Evolutionary conservation across 495 filamentous ascomycete species (phyloP), one percentile per base, ranked within the genome.

Genomic region (Ramalina intermedia): DNA sequence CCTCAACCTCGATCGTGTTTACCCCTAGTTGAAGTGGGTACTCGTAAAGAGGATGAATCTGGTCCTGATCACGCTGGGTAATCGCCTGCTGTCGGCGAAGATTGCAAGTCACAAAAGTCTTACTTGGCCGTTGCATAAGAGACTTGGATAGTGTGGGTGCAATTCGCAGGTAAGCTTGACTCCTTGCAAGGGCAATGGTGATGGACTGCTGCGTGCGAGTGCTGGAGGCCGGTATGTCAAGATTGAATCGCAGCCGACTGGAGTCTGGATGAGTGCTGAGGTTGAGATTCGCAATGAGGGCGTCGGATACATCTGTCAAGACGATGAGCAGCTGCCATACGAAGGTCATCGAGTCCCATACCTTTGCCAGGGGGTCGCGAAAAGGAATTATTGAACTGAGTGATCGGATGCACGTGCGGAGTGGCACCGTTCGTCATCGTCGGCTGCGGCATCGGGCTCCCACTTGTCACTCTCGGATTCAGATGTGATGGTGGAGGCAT

Each of bases 191-290:
- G 40, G 75, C 77, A 21, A 87, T 60, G 6, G 82, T 80, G 41
- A 85, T 60, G 17, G 77, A 82, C 51, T 87, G 81, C 47, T 85
- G 81, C 14, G 74, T 67, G 47, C 78, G 58, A 26, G 67, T 77
- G 1, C 73, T 55, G 41, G 80, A 75, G 3, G 86, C 75, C 0
- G 74, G 69, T 39, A 90, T 63, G 38, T 78, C 67, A 27, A 81
- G 58, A 23, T 66, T 63, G 60, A 82, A 75, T 39, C 57, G 66
- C 4, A 64, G 63, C 14, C 78, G 59, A 20, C 71, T 75, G 26
- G 87, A 66, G 1, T 69, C 69, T 3, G 79, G 75, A 61, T 85
- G 82, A 3, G 82, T 80, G 36, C 66, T 61, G n/a, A 94, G 61
- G 21, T 73, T 68, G 37, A 88, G 61, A 43, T 75, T 83, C 24